Percentiles rank a stretch among this genome's conserved stretches.
Evolutionary conservation across 192 early-diverging fungal species (phyloP).

Genomic region (Coemansia sp.): DNA sequence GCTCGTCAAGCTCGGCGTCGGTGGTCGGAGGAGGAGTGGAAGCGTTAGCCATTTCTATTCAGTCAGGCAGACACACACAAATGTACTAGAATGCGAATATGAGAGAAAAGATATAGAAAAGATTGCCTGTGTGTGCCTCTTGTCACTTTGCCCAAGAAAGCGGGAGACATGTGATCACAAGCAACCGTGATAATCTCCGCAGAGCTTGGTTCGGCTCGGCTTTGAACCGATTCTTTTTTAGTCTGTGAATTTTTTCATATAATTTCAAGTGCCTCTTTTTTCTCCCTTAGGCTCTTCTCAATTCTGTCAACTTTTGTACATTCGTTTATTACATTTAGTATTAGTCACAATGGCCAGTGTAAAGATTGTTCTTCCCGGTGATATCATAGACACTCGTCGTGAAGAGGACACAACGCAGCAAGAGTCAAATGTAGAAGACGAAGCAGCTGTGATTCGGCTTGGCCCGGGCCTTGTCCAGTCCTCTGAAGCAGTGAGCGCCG

Average conservation of each 20-base stretch:
- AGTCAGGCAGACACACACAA: constrained; percentile 1
- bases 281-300: not conserved
- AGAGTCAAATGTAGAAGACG: constrained; percentile 16
- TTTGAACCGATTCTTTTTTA: not conserved
- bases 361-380: constrained; percentile 47
- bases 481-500: constrained; percentile 64
- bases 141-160: no score
- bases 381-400: constrained; percentile 34
- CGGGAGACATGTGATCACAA: no score
- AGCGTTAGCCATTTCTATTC: constrained; percentile 36
- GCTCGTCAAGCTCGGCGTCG: constrained; percentile 69
- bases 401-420: constrained; percentile 11
- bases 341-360: constrained; percentile 24
- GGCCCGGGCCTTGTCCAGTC: constrained; percentile 83
- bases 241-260: not conserved
- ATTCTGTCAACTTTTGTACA: not conserved
- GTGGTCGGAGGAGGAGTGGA: constrained; percentile 31
- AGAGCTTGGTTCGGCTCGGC: not conserved
- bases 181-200: not conserved
- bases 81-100: not conserved
- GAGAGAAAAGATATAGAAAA: not conserved
- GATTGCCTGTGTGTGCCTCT: no score
- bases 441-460: constrained; percentile 60
- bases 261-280: no score
- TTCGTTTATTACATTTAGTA: not conserved